Conservation (phyloP, 495 filamentous ascomycete species). For the Lophiostoma macrostomum region DNA sequence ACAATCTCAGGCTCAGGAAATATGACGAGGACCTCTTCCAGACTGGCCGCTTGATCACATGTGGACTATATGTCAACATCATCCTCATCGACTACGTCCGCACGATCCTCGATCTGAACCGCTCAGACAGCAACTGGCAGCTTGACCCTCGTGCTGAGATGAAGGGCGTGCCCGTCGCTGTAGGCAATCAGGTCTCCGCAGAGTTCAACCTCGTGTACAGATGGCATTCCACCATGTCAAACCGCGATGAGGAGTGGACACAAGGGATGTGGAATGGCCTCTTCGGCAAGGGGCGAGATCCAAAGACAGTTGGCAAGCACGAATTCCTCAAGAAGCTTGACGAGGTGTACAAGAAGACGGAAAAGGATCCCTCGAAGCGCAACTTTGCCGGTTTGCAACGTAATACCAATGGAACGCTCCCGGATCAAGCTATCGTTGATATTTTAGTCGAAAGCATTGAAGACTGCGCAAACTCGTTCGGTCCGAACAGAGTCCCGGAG, state of each 20-base stretch:
- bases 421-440: conserved; percentile 61
- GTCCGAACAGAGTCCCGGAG: conserved; percentile 70
- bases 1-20: conserved; percentile 20
- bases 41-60: conserved; percentile 42
- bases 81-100: conserved; percentile 45
- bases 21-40: conserved; percentile 45
- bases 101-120: conserved; percentile 45
- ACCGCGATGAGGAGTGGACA: conserved; percentile 65
- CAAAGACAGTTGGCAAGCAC: conserved; percentile 15
- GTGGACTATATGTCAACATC: conserved; percentile 44
- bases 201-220: conserved; percentile 74
- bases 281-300: conserved; percentile 39
- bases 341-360: conserved; percentile 38
- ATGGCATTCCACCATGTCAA: conserved; percentile 65
- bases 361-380: conserved; percentile 44
- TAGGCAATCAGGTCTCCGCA: conserved; percentile 67
- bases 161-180: conserved; percentile 36
- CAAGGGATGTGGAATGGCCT: conserved; percentile 51
- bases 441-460: conserved; percentile 56
- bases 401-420: conserved; percentile 55
- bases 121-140: conserved; percentile 42
- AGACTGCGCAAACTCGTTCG: conserved; percentile 54
- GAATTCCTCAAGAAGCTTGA: conserved; percentile 35
- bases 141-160: conserved; percentile 44
- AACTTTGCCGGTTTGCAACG: conserved; percentile 58